Conservation (phyloP, 768 basidiomycete genomes). For the Tremella mesenterica region DNA sequence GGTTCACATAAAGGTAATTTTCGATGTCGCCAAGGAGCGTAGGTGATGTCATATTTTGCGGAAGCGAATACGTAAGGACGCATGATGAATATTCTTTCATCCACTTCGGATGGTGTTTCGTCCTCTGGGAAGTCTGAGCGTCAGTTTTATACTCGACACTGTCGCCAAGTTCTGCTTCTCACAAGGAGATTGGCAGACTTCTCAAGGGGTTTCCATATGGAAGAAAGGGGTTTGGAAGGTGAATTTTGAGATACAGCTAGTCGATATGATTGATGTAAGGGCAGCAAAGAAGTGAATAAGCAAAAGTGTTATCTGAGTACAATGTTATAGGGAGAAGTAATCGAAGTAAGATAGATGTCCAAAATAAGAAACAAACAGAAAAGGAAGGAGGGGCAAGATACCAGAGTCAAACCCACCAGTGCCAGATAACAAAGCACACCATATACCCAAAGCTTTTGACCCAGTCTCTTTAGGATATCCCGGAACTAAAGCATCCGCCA, state of each 20-base stretch:
- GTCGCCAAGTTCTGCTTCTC: background rate
- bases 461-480: slow-evolving; percentile 43
- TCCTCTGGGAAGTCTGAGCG: slow-evolving; percentile 20
- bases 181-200: too few species aligned
- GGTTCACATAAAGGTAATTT: slow-evolving; percentile 28
- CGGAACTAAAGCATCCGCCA: slow-evolving; percentile 42
- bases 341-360: too few species aligned
- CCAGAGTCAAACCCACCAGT: slow-evolving; percentile 12
- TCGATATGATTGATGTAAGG: too few species aligned
- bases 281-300: too few species aligned
- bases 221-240: too few species aligned
- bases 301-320: too few species aligned
- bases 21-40: slow-evolving; percentile 38
- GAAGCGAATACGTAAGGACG: slow-evolving; percentile 47
- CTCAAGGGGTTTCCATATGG: too few species aligned
- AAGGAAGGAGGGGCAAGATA: background rate
- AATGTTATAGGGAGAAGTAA: too few species aligned
- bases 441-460: slow-evolving; percentile 36
- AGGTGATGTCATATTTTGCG: slow-evolving; percentile 43
- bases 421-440: slow-evolving; percentile 36
- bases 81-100: slow-evolving; percentile 46
- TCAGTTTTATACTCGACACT: slow-evolving; percentile 12
- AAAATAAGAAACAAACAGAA: background rate
- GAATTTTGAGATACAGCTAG: too few species aligned
- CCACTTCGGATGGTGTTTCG: slow-evolving; percentile 40